Evolutionary conservation across 1,139 yeast genomes (phyloP).

Genomic region (Scheffersomyces stambukii): DNA sequence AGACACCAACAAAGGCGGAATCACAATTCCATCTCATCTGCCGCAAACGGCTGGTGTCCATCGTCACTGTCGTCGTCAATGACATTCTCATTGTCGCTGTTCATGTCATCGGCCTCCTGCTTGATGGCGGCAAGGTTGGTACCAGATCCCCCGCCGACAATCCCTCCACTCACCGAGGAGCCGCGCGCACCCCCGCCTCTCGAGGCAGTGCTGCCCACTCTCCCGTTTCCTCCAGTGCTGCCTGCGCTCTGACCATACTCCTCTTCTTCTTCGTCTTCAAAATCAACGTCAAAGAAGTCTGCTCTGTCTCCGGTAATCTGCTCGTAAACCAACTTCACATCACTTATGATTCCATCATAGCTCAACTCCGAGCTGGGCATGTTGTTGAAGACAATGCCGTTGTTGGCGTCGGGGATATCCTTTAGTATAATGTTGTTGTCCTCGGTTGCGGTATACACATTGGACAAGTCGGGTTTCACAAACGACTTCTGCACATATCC

Average conservation of each 20-base stretch:
- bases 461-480: slow-evolving; percentile 38
- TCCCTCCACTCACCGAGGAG: slow-evolving; percentile 13
- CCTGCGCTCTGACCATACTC: slow-evolving; percentile 16
- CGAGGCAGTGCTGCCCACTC: too few species aligned
- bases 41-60: slow-evolving; percentile 55
- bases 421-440: slow-evolving; percentile 31
- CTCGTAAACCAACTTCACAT: slow-evolving; percentile 71
- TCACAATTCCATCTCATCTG: slow-evolving; percentile 66
- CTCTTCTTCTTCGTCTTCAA: slow-evolving; percentile 86
- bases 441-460: slow-evolving; percentile 30
- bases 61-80: slow-evolving; percentile 38
- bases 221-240: too few species aligned
- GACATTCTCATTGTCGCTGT: slow-evolving; percentile 36
- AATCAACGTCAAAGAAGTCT: slow-evolving; percentile 92
- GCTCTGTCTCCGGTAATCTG: slow-evolving; percentile 88
- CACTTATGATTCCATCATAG: slow-evolving; percentile 84
- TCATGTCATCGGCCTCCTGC: slow-evolving; percentile 5
- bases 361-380: slow-evolving; percentile 83
- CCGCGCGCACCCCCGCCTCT: too few species aligned
- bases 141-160: slow-evolving; percentile 13
- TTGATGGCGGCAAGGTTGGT: slow-evolving; percentile 16
- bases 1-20: neutral
- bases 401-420: slow-evolving; percentile 26
- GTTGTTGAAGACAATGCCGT: slow-evolving; percentile 57
- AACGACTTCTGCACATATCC: slow-evolving; percentile 75